These are phyloP conservation scores for Pseudonectria foliicola DNA, from an alignment of 2,329 filamentous ascomycete genomes.

Conservation along the genomic window DNA sequence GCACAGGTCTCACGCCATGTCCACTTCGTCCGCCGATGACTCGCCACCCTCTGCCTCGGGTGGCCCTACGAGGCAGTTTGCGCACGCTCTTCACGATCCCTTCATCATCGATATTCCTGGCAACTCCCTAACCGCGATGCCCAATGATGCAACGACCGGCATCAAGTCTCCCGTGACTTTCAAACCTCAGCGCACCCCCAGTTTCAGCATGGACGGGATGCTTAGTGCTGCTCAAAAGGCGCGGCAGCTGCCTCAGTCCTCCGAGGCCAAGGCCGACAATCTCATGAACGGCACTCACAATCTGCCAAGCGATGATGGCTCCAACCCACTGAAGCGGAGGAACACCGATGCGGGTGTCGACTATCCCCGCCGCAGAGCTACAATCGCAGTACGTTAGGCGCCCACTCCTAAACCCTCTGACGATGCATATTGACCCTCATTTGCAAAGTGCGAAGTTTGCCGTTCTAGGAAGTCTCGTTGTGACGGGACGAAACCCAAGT, in stretches of 20 bases:
- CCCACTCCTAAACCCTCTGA: not conserved
- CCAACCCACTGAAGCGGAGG: conserved; percentile 53
- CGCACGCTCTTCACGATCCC: conserved; percentile 38
- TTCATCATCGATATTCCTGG: conserved; percentile 44
- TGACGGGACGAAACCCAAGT: conserved; percentile 74
- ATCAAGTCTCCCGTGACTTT: conserved; percentile 46
- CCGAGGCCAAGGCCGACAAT: conserved; percentile 38
- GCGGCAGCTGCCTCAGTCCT: conserved; percentile 48
- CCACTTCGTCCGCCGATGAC: conserved; percentile 47
- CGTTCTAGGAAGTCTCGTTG: conserved; percentile 74
- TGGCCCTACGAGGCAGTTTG: conserved; percentile 35
- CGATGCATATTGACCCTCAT: conserved; percentile 10
- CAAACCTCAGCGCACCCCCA: conserved; percentile 39
- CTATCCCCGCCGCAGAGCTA: conserved; percentile 57
- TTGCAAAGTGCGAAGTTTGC: conserved; percentile 66
- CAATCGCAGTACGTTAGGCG: conserved; percentile 51
- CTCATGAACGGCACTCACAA: conserved; percentile 40
- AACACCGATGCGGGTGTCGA: conserved; percentile 56
- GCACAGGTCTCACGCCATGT: conserved; percentile 33
- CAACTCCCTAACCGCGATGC: conserved; percentile 34
- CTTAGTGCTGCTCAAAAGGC: conserved; percentile 46
- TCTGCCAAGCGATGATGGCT: conserved; percentile 41
- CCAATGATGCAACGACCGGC: conserved; percentile 31
- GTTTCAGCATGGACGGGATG: conserved; percentile 47
- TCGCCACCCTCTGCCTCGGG: conserved; percentile 39